Evolutionary conservation across 495 filamentous ascomycete genomes (phyloP).

Genomic region (Aspergillus indologenus): DNA sequence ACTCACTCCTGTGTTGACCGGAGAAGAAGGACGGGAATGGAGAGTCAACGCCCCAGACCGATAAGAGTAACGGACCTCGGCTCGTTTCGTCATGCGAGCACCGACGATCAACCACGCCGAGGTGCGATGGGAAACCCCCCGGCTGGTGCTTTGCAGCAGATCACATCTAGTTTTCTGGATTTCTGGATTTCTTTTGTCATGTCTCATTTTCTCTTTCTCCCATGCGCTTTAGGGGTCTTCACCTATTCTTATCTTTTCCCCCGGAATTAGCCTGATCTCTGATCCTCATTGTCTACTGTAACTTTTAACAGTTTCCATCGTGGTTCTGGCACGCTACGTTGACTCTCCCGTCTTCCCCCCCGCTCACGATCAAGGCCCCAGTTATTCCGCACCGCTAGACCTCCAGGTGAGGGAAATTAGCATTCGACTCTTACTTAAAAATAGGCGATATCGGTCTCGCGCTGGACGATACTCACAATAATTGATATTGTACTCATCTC

Average conservation of each 20-base stretch:
- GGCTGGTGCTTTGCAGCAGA: slow-evolving; percentile 5
- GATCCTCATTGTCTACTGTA: neutral
- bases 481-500: neutral
- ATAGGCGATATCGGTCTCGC: neutral
- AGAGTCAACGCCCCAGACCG: slow-evolving; percentile 12
- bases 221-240: neutral
- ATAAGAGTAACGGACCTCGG: slow-evolving; percentile 34
- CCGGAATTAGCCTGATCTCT: neutral
- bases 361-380: slow-evolving; percentile 6
- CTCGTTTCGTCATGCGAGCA: slow-evolving; percentile 29
- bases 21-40: slow-evolving; percentile 17
- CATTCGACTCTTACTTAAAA: neutral
- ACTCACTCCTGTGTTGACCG: slow-evolving; percentile 6
- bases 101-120: slow-evolving; percentile 28
- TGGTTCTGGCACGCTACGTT: neutral
- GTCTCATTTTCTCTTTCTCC: slow-evolving; percentile 2
- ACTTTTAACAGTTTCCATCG: neutral
- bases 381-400: slow-evolving; percentile 12
- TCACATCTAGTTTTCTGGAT: slow-evolving; percentile 13
- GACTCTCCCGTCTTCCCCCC: neutral
- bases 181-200: slow-evolving; percentile 8
- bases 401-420: slow-evolving; percentile 5
- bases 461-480: neutral
- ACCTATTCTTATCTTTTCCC: neutral
- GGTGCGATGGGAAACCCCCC: slow-evolving; percentile 21